Base-by-base conservation (phyloP, 441 rosid species). In the Euphorbia schlechtendalii region DNA sequence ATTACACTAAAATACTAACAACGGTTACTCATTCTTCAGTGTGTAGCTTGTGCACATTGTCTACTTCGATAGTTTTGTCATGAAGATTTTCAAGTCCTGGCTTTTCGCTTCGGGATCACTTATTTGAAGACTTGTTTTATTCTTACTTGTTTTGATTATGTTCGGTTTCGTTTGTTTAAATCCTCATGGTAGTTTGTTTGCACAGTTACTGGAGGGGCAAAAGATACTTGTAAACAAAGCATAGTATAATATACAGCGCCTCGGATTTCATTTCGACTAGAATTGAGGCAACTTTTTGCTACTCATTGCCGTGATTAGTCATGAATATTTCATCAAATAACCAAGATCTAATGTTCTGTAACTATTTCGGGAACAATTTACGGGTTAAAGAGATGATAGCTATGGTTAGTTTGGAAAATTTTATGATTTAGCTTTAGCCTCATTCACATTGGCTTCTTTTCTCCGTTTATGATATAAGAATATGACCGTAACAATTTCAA, bases 191-290 rank as follows among this genome's bases (percentile, higher is more conserved):
- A n/a, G 6, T 63, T 68, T 9, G 62, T 62, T 36, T 20, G 28
- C 73, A 82, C 87, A 93, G 96, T 36, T 78, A 66, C 63, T 93
- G 79, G 98, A 90, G 80, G 97, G 96, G 67, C 97, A 90, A 64
- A 40, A 48, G 45, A 82, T 90, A 72, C 97, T 95, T 25, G 98
- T 90, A 69, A 93, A 90, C 77, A 88, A 85, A 81, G 96, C 96
- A 0, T 92, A 82, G 78, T 52, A 53, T 56, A 20, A 57, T 27
- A 51, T 22, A 8, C 25, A 15, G 30, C 20, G 20, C 8, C 49
- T 20, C 70, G 43, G 20, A 56, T 59, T 13, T 38, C 6, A 56
- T 3, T 38, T 36, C 56, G 17, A 24, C n/a, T 27, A 18, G 46
- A 55, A 43, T 46, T 45, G 34, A 62, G 51, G 56, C 51, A 58